Evolutionary conservation across 352 stramenopile species (phyloP).

Genomic region (Phytophthora idaei): DNA sequence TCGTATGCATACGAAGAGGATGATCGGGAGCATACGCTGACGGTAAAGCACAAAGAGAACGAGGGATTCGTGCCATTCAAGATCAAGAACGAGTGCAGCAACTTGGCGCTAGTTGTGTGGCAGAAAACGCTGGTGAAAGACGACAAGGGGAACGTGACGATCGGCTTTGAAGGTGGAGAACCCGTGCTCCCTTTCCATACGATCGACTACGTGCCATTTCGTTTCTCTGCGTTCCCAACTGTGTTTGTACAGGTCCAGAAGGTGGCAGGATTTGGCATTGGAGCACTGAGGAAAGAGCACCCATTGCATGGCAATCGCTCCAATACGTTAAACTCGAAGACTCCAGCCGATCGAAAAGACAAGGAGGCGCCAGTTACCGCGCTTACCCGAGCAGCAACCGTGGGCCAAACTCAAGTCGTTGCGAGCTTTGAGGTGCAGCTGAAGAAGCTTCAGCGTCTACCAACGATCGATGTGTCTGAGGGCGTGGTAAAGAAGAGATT

Average conservation of each 20-base stretch:
- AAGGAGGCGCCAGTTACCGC: slow-evolving; percentile 16
- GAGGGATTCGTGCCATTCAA: slow-evolving; percentile 78
- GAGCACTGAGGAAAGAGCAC: slow-evolving; percentile 37
- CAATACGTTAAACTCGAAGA: slow-evolving; percentile 13
- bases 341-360: slow-evolving; percentile 4
- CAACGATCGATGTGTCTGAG: slow-evolving; percentile 79
- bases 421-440: slow-evolving; percentile 82
- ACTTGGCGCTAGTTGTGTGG: slow-evolving; percentile 79
- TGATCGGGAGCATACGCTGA: slow-evolving; percentile 32
- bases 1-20: slow-evolving; percentile 39
- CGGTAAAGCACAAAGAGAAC: slow-evolving; percentile 46
- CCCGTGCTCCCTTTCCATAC: slow-evolving; percentile 77
- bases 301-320: slow-evolving; percentile 18
- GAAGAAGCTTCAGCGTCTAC: slow-evolving; percentile 81
- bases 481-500: slow-evolving; percentile 63
- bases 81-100: slow-evolving; percentile 86
- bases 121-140: slow-evolving; percentile 75
- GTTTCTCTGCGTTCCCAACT: slow-evolving; percentile 62
- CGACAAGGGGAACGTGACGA: slow-evolving; percentile 45
- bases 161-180: slow-evolving; percentile 72
- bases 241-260: slow-evolving; percentile 82
- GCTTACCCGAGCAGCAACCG: slow-evolving; percentile 27
- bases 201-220: slow-evolving; percentile 82
- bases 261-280: slow-evolving; percentile 49
- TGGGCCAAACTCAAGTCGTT: slow-evolving; percentile 51